Conservation (phyloP, 1,284 basidiomycete genomes). For the Ustilago esculenta region DNA sequence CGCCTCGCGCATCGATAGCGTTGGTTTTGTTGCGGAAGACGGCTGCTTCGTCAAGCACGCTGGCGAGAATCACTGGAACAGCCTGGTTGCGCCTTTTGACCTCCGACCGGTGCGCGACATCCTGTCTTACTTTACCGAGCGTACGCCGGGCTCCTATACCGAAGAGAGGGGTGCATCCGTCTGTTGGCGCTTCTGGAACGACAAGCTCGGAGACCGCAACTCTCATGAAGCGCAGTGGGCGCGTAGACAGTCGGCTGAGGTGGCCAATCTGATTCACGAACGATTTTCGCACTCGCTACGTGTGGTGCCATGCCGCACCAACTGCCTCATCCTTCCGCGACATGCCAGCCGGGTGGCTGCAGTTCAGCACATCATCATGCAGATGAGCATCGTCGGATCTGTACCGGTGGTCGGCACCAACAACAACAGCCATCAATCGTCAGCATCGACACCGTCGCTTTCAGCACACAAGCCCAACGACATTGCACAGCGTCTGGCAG, state of each 20-base stretch:
- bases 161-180: slow-evolving; percentile 85
- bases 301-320: slow-evolving; percentile 55
- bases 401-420: slow-evolving; percentile 7
- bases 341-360: slow-evolving; percentile 83
- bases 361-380: slow-evolving; percentile 69
- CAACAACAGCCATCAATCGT: slow-evolving; percentile 17
- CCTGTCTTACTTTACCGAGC: slow-evolving; percentile 79
- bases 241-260: slow-evolving; percentile 83
- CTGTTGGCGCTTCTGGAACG: slow-evolving; percentile 83
- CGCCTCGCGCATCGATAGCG: slow-evolving; percentile 73
- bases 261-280: slow-evolving; percentile 82
- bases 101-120: slow-evolving; percentile 81
- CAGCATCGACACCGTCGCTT: slow-evolving; percentile 23
- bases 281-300: slow-evolving; percentile 64
- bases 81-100: slow-evolving; percentile 80
- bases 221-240: slow-evolving; percentile 78
- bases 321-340: slow-evolving; percentile 81
- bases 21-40: slow-evolving; percentile 87
- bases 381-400: slow-evolving; percentile 45
- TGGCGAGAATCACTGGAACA: slow-evolving; percentile 73
- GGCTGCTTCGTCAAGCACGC: slow-evolving; percentile 81
- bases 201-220: slow-evolving; percentile 68
- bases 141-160: slow-evolving; percentile 83
- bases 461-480: slow-evolving; percentile 26
- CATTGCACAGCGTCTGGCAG: slow-evolving; percentile 35